Evolutionary conservation across 805 yeast species (phyloP).

Genomic region (Brettanomyces nanus): DNA sequence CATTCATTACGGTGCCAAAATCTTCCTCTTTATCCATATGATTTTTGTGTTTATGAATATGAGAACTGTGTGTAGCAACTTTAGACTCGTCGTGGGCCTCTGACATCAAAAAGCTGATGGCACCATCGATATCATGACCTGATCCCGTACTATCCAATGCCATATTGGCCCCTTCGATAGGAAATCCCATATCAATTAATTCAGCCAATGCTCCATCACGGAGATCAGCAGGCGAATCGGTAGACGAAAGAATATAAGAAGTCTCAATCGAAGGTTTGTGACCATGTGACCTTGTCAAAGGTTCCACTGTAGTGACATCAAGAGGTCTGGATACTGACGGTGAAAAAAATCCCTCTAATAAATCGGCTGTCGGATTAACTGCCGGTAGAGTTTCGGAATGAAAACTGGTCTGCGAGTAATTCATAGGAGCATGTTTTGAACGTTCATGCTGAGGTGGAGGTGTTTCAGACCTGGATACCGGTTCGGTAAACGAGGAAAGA

Average conservation of each 20-base stretch:
- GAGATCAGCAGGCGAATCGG: no score
- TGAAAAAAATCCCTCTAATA: constrained; percentile 7
- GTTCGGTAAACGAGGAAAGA: constrained; percentile 4
- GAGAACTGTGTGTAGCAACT: not conserved
- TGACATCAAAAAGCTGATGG: constrained; percentile 48
- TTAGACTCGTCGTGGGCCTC: not conserved
- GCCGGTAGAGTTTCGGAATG: not conserved
- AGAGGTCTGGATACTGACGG: not conserved
- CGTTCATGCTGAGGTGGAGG: no score
- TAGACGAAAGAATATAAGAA: no score
- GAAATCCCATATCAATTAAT: constrained; percentile 73
- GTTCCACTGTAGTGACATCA: no score
- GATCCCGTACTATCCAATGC: constrained; percentile 46
- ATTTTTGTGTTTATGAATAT: not conserved
- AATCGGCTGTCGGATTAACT: constrained; percentile 2
- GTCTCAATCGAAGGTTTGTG: no score
- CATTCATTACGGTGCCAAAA: constrained; percentile 36
- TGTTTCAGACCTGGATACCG: not conserved
- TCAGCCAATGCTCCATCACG: constrained; percentile 53
- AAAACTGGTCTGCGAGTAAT: not conserved
- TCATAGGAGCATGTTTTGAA: no score
- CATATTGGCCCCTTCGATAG: constrained; percentile 46
- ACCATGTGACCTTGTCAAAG: no score
- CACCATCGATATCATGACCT: constrained; percentile 54
- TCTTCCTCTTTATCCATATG: constrained; percentile 25